Evolutionary conservation across 305 asterid genomes (phyloP).

Genomic region (Fraxinus angustifolia): DNA sequence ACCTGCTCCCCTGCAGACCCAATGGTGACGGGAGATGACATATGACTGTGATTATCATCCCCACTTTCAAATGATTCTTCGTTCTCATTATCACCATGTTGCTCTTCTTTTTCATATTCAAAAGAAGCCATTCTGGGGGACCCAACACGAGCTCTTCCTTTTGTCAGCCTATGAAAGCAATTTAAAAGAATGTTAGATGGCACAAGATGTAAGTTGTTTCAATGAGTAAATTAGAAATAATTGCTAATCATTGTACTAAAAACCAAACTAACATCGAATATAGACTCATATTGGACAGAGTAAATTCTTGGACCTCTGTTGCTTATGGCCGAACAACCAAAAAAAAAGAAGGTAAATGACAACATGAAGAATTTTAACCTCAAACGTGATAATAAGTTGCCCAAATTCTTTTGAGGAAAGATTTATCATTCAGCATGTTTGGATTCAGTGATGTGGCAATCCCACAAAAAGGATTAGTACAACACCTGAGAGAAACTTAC

Average conservation of each 20-base stretch:
- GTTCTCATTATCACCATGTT: constrained; percentile 27
- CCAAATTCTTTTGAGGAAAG: neutral
- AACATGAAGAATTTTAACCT: neutral
- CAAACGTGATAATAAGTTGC: neutral
- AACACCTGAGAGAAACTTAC: neutral
- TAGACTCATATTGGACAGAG: neutral
- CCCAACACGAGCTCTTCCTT: constrained; percentile 34
- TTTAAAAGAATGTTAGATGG: constrained; percentile 3
- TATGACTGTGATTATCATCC: constrained; percentile 43
- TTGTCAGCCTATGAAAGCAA: constrained; percentile 40
- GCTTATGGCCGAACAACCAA: constrained; percentile 9
- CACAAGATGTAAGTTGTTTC: neutral
- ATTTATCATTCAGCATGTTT: neutral
- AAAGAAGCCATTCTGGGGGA: constrained; percentile 41
- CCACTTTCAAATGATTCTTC: constrained; percentile 47
- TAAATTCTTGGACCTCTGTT: neutral
- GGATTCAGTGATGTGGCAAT: constrained; percentile 9
- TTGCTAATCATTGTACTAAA: neutral
- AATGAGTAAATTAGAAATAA: neutral
- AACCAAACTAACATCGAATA: neutral
- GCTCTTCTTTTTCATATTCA: constrained; percentile 33
- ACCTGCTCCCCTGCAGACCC: constrained; percentile 46
- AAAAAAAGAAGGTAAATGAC: neutral
- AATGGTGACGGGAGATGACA: constrained; percentile 39
- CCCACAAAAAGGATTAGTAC: neutral